Base-by-base conservation (phyloP, 2,329 filamentous ascomycete species). In the Colletotrichum scovillei region DNA sequence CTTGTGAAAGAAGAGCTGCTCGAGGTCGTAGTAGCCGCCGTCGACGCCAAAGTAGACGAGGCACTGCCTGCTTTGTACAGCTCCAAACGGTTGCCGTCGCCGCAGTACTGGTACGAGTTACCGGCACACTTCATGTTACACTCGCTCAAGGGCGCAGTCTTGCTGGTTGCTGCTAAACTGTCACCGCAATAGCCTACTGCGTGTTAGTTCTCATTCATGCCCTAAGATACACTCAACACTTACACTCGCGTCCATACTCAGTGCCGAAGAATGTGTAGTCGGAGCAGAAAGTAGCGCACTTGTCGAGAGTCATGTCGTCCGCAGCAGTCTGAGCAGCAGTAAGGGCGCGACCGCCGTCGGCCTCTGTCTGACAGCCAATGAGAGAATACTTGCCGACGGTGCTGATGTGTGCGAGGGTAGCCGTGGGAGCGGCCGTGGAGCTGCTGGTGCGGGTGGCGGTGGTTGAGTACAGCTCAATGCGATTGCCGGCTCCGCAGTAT, bases 401-500 rank as follows among this genome's bases (percentile, higher is more conserved):
- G 6, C 77, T 4, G 84, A 81, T 4, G 78, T 81, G 55, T 77
- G 79, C 80, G 8, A 82, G 78, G 2, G 80, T 82, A 3, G 76
- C 81, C 0, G 82, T 83, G 2, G 81, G 79, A 2, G 79, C 76
- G 1, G 82, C 75, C 12, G 78, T 75, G 5, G 74, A 57, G 75
- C 69, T 30, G 49, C 53, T 68, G 6, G 80, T 76, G n/a, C 79
- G 78, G 28, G 81, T 80, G 59, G 79, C 81, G 1, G 84, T 84
- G 5, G 84, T 85, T 28, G 80, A 83, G 75, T 86, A 86, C 38
- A 86, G 78, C 75, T 86, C 84, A 49, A 86, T 76, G n/a, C 84
- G 81, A 74, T 84, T 81, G 32, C 84, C 82, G 1, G 81, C 83
- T 62, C 85, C 85, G 70, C 85, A 86, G 78, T 82, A 86, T 74